Percentiles rank a stretch among this genome's conserved stretches.
phyloP scores from a whole-genome alignment of 2,329 filamentous ascomycete species.

The Botryotinia convoluta region DNA sequence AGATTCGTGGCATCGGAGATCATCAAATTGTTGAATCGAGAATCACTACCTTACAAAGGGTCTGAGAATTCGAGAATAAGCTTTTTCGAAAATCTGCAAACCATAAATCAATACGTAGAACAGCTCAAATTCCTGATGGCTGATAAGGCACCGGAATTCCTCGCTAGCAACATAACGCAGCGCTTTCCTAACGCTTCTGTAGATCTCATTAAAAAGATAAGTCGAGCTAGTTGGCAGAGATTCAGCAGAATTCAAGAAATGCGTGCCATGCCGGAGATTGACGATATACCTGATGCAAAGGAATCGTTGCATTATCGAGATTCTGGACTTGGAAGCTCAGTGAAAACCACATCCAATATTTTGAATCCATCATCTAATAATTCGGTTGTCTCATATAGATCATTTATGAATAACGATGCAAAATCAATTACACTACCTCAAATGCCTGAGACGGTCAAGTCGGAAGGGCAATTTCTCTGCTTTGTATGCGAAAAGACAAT shows the following conservation, averaged over 20 bases:
- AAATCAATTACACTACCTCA: neutral
- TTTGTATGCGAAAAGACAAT: no score
- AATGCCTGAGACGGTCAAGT: neutral
- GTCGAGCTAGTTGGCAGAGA: neutral
- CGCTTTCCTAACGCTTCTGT: neutral
- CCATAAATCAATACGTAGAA: neutral
- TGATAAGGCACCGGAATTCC: neutral
- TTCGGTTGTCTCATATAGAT: neutral
- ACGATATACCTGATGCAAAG: neutral
- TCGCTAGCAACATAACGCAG: neutral
- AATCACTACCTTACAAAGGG: neutral
- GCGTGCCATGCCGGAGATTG: neutral
- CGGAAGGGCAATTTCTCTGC: no score
- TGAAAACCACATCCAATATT: neutral
- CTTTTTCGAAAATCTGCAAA: neutral
- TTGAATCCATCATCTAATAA: neutral
- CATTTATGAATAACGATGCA: neutral
- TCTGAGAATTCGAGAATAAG: neutral
- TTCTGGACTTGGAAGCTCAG: neutral
- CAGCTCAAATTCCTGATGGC: neutral
- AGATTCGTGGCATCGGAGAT: neutral
- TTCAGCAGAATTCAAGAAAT: neutral
- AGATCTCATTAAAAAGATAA: neutral
- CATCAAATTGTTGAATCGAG: neutral
- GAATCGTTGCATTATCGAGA: neutral